Percentiles rank a stretch among this genome's conserved stretches.
These are phyloP conservation scores for Hordeum marinum DNA, from an alignment of 176 grass and related monocot genomes.

Conservation along the genomic window DNA sequence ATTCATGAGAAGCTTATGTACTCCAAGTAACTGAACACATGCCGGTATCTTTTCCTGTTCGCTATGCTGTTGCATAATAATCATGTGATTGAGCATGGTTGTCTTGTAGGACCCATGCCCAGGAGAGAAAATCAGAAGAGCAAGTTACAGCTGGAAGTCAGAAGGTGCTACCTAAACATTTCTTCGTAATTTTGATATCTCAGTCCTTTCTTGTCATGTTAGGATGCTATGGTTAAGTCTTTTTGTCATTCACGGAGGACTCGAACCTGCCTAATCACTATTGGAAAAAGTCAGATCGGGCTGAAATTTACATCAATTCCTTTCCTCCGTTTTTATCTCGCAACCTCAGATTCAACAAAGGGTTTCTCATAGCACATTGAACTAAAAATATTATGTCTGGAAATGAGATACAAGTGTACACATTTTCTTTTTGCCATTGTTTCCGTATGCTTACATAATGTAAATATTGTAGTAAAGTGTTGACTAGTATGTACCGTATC, in stretches of 20 bases:
- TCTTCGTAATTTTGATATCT: constrained; percentile 21
- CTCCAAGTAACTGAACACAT: neutral
- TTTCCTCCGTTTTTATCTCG: neutral
- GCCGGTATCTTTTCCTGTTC: neutral
- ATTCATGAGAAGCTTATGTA: neutral
- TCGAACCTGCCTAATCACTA: neutral
- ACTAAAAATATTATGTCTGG: neutral
- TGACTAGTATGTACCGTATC: neutral
- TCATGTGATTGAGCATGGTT: neutral
- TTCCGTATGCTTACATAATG: neutral
- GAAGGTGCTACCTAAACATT: constrained; percentile 32
- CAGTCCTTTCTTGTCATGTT: constrained; percentile 7
- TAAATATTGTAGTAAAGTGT: neutral
- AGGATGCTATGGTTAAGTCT: neutral
- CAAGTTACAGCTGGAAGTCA: constrained; percentile 32
- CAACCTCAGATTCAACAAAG: neutral
- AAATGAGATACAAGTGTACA: neutral
- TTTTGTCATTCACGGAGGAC: neutral
- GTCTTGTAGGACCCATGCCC: constrained; percentile 30
- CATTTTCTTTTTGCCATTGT: neutral
- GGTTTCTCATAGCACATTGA: neutral
- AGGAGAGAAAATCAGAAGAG: constrained; percentile 34
- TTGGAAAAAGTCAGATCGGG: neutral
- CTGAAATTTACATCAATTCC: constrained; percentile 1
- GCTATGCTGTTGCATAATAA: neutral